A percentile compares a stretch with the other conserved stretches of the same genome.
phyloP scores from a whole-genome alignment of 805 yeast species.

The Metschnikowia lachancei region DNA sequence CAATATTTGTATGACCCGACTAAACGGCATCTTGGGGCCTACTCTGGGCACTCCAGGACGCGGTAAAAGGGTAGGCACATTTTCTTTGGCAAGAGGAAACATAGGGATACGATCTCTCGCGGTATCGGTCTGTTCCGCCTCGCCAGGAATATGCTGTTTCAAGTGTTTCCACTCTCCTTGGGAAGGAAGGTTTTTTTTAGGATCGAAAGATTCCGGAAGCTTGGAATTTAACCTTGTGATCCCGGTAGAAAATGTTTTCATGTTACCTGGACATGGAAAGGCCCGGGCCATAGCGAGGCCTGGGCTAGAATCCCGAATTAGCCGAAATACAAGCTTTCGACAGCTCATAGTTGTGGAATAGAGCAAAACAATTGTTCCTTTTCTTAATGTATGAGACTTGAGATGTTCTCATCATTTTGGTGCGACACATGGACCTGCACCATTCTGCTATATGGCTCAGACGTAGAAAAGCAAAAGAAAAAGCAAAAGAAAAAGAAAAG shows the following conservation, averaged over 20 bases:
- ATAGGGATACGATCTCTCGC: slow-evolving; percentile 60
- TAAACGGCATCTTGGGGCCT: slow-evolving; percentile 51
- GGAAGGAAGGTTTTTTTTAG: slow-evolving; percentile 32
- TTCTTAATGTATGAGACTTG: neutral
- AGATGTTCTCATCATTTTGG: neutral
- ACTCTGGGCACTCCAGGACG: slow-evolving; percentile 77
- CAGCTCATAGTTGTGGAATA: too few species aligned
- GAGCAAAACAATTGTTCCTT: too few species aligned
- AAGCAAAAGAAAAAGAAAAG: too few species aligned
- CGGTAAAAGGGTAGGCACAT: slow-evolving; percentile 65
- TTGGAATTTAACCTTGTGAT: slow-evolving; percentile 25
- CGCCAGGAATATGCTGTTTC: slow-evolving; percentile 58
- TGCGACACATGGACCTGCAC: neutral
- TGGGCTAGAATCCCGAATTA: neutral
- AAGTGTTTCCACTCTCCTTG: slow-evolving; percentile 42
- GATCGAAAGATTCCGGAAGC: slow-evolving; percentile 31
- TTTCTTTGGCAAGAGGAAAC: slow-evolving; percentile 63
- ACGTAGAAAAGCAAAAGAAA: too few species aligned
- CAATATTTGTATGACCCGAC: slow-evolving; percentile 60
- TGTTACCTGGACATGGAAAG: neutral
- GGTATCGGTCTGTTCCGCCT: slow-evolving; percentile 41
- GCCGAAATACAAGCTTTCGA: too few species aligned
- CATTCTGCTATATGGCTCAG: neutral
- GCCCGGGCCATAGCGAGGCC: neutral
- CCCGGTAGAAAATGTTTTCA: neutral